Base-by-base conservation (phyloP, 768 basidiomycete species). In the Mycena latifolia region DNA sequence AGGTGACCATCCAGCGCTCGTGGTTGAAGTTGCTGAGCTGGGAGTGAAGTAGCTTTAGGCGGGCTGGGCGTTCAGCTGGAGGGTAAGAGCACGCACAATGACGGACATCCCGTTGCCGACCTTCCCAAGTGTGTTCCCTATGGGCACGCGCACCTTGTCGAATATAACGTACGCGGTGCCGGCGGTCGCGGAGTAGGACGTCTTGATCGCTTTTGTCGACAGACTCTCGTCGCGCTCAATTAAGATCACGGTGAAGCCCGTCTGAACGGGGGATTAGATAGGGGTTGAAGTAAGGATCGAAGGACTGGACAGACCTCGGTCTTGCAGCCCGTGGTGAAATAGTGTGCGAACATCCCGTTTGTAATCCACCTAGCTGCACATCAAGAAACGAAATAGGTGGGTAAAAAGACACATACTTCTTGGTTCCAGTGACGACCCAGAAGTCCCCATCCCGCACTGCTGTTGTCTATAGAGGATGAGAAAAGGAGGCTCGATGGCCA, bases 381-480 rank as follows among this genome's bases (percentile, higher is more conserved):
- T 22, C 22, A 59, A 39, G 17, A 33, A 41, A 15, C 5, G 18
- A 48, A 63, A 48, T 45, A 53, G 25, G n/a, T 22, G 15, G 31
- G 33, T 5, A 35, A 41, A 25, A 24, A 56, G 15, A 15, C 28
- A 73, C 84, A 5, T 62, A 92, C 93, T 97, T 97, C 79, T 98
- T 98, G 8, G 95, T 96, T 20, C 97, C 97, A 45, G 90, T 94
- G 67, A 98, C 90, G 15, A 95, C 85, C 91, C 92, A 97, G 45
- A 90, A 80, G 69, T 93, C 89, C 1, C 95, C 96, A 72, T 97
- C 95, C 61, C 88, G 88, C 61, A 88, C 86, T 0, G 96, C 96
- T 1, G 90, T 92, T 62, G 92, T 98, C 83, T 69, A 10, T 1
- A 33, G 10, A 27, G 5, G n/a, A 43, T 50, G 4, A 63, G 39